Evolutionary conservation across 2,329 filamentous ascomycete genomes (phyloP).

Genomic region (Colletotrichum horii): DNA sequence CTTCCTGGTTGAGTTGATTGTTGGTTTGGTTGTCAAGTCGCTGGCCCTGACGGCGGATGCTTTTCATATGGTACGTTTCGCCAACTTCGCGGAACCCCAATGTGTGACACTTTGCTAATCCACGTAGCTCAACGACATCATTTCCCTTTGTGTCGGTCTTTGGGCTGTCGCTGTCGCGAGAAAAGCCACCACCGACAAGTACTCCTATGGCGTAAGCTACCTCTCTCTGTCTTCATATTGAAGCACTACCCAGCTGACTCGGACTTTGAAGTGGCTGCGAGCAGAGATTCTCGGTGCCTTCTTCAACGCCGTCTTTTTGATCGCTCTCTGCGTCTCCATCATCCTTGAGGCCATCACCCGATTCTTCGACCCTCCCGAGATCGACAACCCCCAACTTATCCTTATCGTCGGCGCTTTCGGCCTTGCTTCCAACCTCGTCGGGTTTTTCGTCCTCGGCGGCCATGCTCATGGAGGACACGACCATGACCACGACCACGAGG

Average conservation of each 20-base stretch:
- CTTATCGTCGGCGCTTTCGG: constrained; percentile 88
- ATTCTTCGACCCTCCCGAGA: constrained; percentile 88
- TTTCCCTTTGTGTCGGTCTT: constrained; percentile 88
- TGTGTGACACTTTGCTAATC: constrained; percentile 22
- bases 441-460: constrained; percentile 90
- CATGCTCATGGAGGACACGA: constrained; percentile 75
- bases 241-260: neutral
- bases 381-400: constrained; percentile 84
- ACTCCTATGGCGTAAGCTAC: constrained; percentile 84
- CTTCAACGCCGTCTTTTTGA: constrained; percentile 96
- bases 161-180: constrained; percentile 95
- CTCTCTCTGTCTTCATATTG: constrained; percentile 2
- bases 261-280: constrained; percentile 78
- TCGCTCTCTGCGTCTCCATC: constrained; percentile 94
- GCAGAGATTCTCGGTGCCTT: constrained; percentile 96
- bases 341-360: constrained; percentile 93
- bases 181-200: constrained; percentile 85
- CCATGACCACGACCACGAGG: constrained; percentile 55
- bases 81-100: neutral
- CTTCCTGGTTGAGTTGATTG: constrained; percentile 86
- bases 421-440: constrained; percentile 85
- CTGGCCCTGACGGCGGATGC: constrained; percentile 94
- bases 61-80: constrained; percentile 87
- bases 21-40: constrained; percentile 87
- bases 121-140: constrained; percentile 90